Conservation (phyloP, 176 grass and related monocot genomes). For the Cenchrus purpureus region DNA sequence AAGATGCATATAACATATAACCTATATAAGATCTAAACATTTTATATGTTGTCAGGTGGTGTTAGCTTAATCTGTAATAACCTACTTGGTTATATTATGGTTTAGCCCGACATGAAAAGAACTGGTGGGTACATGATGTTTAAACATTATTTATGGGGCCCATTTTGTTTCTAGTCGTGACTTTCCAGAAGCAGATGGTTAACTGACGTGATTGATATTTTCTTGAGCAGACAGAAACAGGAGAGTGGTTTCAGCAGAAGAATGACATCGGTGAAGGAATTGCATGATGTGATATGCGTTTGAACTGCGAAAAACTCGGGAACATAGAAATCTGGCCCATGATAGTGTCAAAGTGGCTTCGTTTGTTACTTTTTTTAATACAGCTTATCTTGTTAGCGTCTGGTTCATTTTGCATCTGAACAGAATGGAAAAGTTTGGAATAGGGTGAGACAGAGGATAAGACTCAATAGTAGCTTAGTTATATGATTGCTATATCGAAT, state of each 20-base stretch:
- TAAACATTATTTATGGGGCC: background rate
- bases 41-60: background rate
- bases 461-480: too few species aligned
- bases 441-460: too few species aligned
- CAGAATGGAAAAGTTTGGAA: too few species aligned
- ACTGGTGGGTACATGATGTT: background rate
- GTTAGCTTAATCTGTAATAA: background rate
- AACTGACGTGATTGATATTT: background rate
- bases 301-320: background rate
- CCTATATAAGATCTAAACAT: background rate
- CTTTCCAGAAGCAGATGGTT: background rate
- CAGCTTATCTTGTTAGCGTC: too few species aligned
- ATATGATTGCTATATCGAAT: too few species aligned
- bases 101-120: background rate
- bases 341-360: too few species aligned
- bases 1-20: background rate
- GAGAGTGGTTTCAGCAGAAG: background rate
- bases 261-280: background rate
- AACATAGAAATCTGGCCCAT: background rate
- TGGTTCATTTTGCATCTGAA: too few species aligned
- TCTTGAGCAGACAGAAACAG: background rate
- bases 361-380: too few species aligned
- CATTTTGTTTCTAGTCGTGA: background rate
- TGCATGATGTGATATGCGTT: background rate
- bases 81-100: background rate